Conservation (phyloP, 306 rosid genomes). For the Pyrus pyrifolia region DNA sequence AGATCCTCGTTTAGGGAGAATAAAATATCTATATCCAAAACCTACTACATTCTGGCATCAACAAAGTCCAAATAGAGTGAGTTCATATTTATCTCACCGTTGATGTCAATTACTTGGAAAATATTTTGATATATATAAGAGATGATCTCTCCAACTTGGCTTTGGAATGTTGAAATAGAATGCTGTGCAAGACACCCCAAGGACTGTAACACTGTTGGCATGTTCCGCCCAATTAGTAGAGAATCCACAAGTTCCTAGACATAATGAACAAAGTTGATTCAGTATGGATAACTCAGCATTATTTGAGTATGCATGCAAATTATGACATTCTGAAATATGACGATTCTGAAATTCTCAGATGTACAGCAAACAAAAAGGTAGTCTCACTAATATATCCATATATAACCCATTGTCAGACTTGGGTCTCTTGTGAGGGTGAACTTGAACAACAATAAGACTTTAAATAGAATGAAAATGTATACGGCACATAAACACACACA, state of each 20-base stretch:
- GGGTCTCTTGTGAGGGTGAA: not conserved
- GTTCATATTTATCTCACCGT: constrained; percentile 3
- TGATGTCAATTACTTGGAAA: constrained; percentile 50
- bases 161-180: constrained; percentile 57
- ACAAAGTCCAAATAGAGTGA: constrained; percentile 15
- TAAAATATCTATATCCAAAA: not conserved
- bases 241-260: constrained; percentile 56
- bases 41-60: constrained; percentile 7
- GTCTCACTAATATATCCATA: not conserved
- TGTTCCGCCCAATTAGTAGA: constrained; percentile 44
- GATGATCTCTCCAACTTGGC: constrained; percentile 54
- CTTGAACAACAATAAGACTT: not conserved
- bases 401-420: not conserved
- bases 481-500: not conserved
- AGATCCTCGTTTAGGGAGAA: too few species aligned
- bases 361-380: not conserved
- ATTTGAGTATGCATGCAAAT: not conserved
- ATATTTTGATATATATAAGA: constrained; percentile 48
- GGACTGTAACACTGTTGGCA: constrained; percentile 83
- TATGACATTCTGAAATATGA: not conserved
- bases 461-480: not conserved
- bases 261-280: constrained; percentile 4
- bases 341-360: not conserved
- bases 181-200: constrained; percentile 74
- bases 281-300: not conserved